phyloP scores from a whole-genome alignment of 805 yeast genomes.

The Ascoidea tarda region DNA sequence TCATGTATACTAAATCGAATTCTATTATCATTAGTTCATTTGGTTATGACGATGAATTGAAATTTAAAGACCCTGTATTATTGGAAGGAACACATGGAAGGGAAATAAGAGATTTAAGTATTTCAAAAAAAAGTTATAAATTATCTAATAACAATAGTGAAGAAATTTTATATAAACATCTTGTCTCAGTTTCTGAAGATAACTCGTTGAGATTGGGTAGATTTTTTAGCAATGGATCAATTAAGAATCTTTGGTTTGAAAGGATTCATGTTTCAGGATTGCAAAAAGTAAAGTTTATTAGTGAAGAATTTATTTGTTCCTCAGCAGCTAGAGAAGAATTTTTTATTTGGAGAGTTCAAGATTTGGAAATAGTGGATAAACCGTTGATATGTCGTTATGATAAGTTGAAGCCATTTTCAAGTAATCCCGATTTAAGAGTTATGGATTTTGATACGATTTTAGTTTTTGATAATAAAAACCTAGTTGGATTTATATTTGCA shows the following conservation, averaged over 20 bases:
- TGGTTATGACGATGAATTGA: slow-evolving; percentile 7
- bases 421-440: slow-evolving; percentile 72
- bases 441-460: slow-evolving; percentile 64
- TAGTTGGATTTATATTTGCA: slow-evolving; percentile 36
- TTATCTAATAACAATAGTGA: slow-evolving; percentile 16
- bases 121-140: slow-evolving; percentile 22
- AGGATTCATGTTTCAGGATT: slow-evolving; percentile 83
- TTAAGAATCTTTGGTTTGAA: slow-evolving; percentile 42
- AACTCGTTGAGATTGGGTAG: slow-evolving; percentile 55
- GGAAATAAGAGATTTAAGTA: slow-evolving; percentile 66
- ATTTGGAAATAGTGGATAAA: slow-evolving; percentile 15
- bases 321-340: slow-evolving; percentile 86
- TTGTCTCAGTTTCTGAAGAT: slow-evolving; percentile 83
- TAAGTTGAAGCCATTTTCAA: slow-evolving; percentile 37
- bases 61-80: slow-evolving; percentile 17
- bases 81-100: slow-evolving; percentile 78
- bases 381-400: slow-evolving; percentile 37
- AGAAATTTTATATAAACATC: slow-evolving; percentile 15
- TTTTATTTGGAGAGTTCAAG: slow-evolving; percentile 55
- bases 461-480: slow-evolving; percentile 15
- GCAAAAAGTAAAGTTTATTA: slow-evolving; percentile 56
- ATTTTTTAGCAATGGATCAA: slow-evolving; percentile 24
- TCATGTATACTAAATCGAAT: slow-evolving; percentile 48
- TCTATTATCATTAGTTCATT: slow-evolving; percentile 24
- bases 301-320: slow-evolving; percentile 31